Percentiles rank a stretch among this genome's conserved stretches.
Conservation (phyloP, 805 yeast genomes). For the Myxozyma lipomycoides region DNA sequence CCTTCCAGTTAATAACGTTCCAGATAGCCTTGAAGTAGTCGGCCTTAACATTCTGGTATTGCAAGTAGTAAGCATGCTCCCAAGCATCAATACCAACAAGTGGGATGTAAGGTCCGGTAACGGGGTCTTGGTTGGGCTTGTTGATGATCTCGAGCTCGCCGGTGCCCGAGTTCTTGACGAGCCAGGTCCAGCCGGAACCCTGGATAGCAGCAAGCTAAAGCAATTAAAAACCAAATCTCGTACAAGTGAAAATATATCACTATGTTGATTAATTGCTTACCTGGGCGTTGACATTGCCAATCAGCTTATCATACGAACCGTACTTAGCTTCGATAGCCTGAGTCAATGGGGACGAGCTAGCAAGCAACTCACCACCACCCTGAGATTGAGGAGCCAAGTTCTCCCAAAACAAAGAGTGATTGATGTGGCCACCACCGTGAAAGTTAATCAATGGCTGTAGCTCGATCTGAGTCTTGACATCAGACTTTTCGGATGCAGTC, state of each 20-base stretch:
- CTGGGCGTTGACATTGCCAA: conserved; percentile 53
- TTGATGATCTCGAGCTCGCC: conserved; percentile 76
- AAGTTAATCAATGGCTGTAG: conserved; percentile 75
- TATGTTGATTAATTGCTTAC: not conserved
- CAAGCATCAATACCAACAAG: conserved; percentile 80
- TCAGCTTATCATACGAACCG: conserved; percentile 70
- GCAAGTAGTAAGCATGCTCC: conserved; percentile 96
- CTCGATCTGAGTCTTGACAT: conserved; percentile 52
- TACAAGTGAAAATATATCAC: not conserved
- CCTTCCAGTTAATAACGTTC: conserved; percentile 92
- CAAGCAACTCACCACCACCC: conserved; percentile 67
- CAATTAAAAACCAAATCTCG: not conserved
- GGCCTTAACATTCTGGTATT: conserved; percentile 84
- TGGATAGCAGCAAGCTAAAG: conserved; percentile 72
- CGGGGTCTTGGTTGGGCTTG: conserved; percentile 84
- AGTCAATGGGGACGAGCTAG: conserved; percentile 52
- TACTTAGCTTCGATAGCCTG: conserved; percentile 58
- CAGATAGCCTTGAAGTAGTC: conserved; percentile 92
- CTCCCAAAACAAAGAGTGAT: conserved; percentile 86
- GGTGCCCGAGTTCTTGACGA: conserved; percentile 72
- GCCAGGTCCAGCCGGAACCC: conserved; percentile 95
- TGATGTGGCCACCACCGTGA: conserved; percentile 88
- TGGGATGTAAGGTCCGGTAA: conserved; percentile 64
- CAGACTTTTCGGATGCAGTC: conserved; percentile 58
- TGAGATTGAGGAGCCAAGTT: conserved; percentile 69